A percentile compares a stretch with the other conserved stretches of the same genome.
Conservation (phyloP, 306 rosid genomes). For the Prunus armeniaca region DNA sequence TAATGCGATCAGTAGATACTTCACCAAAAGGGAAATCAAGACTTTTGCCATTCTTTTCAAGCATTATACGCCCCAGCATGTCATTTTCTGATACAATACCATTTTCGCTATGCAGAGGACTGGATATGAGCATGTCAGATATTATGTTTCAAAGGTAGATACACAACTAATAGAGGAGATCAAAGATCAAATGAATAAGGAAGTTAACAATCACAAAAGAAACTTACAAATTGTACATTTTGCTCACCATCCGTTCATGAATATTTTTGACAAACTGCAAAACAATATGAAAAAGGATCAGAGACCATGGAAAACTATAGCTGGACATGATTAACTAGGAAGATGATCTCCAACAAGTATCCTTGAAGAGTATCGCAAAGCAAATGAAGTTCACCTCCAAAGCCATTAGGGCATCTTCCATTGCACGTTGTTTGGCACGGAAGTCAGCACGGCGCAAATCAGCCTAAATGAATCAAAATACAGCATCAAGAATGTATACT, state of each 20-base stretch:
- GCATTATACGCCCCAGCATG: constrained; percentile 46
- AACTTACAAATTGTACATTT: constrained; percentile 74
- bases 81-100: constrained; percentile 46
- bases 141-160: constrained; percentile 7
- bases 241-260: constrained; percentile 72
- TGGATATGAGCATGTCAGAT: constrained; percentile 39
- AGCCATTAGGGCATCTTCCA: constrained; percentile 93
- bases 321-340: background rate
- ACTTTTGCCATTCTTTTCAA: constrained; percentile 70
- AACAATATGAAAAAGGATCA: constrained; percentile 11
- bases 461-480: constrained; percentile 53
- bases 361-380: constrained; percentile 2
- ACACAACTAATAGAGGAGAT: background rate
- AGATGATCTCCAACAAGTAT: background rate
- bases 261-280: constrained; percentile 81
- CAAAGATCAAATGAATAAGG: background rate
- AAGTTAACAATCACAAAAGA: constrained; percentile 4
- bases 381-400: constrained; percentile 61
- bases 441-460: constrained; percentile 88
- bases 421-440: constrained; percentile 90
- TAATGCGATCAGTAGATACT: constrained; percentile 61
- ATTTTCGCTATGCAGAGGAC: constrained; percentile 49
- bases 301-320: background rate
- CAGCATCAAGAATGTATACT: constrained; percentile 19
- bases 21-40: constrained; percentile 68